These are phyloP conservation scores for Sordariomycetes sp. DNA, from an alignment of 2,329 filamentous ascomycete species.

Conservation along the genomic window DNA sequence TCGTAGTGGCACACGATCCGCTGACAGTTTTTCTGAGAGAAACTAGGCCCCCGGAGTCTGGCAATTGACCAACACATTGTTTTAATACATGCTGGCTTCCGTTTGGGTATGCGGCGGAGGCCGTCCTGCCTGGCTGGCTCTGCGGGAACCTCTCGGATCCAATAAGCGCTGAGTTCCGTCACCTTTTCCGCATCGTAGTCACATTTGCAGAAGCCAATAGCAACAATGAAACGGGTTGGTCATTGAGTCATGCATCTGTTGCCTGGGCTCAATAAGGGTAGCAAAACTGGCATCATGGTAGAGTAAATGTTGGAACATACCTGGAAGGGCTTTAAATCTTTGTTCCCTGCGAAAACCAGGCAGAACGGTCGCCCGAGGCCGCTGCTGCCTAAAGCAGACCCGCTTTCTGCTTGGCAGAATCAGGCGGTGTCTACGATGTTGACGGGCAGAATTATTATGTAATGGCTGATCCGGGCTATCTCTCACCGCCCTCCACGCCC, in stretches of 20 bases:
- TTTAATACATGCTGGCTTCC: no score
- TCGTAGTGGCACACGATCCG: neutral
- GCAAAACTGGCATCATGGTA: no score
- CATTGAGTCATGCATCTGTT: no score
- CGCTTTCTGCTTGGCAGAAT: neutral
- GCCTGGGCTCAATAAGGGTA: no score
- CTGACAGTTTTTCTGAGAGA: neutral
- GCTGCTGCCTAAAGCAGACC: neutral
- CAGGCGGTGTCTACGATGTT: neutral
- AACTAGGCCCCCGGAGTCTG: neutral
- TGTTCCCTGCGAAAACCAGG: no score
- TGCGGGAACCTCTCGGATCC: neutral
- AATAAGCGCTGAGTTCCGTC: no score
- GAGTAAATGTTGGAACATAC: no score
- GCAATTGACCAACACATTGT: no score
- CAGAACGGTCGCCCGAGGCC: neutral
- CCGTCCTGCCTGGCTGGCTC: neutral
- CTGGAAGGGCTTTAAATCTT: no score
- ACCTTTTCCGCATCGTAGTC: no score
- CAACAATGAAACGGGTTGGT: neutral
- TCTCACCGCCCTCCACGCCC: conserved; percentile 6
- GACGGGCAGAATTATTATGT: neutral
- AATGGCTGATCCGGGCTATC: neutral
- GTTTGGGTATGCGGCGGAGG: no score
- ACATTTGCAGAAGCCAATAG: neutral